Base-by-base conservation (phyloP, 306 rosid genomes). In the Glycine soja region DNA sequence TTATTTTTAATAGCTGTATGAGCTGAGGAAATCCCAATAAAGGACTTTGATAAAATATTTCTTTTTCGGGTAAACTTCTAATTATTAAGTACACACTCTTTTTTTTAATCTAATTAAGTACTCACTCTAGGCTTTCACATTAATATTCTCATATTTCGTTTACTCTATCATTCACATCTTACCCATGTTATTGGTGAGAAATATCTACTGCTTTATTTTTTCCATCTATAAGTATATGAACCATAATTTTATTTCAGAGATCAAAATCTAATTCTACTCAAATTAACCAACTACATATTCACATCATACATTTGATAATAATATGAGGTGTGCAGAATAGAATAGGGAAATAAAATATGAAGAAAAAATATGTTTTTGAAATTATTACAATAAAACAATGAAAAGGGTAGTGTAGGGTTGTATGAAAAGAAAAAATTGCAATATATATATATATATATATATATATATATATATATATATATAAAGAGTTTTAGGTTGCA, bases 1-100 rank as follows among this genome's bases (percentile, higher is more conserved):
- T 65, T 40, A 45, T 82, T 82, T 82, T 81, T 65, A 51, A 38
- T 70, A 72, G 52, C 14, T 10, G 51, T n/a, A 57, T 59, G 18
- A 80, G 32, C 11, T 62, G 45, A 62, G 56, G 45, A 69, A 57
- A 58, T 79, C 19, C 16, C 19, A 79, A 46, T 70, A 57, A 70
- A 57, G 48, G 4, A n/a, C 74, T 78, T 65, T 67, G 2, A n/a
- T 36, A 8, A 65, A 59, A 61, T 36, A 54, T 42, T 15, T 54
- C 32, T 56, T 56, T 16, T 16, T 24, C 3, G 16, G 58, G 58
- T 14, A 14, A 15, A 54, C 3, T 38, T 38, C 7, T 38, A 38
- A 42, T 42, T 24, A 24, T 24, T 30, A 42, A 74, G 46, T 10
- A 53, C 50, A 15, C 66, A 10, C 59, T 24, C 30, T 24, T 24